These are phyloP conservation scores for Odontarrhena argentea DNA, from an alignment of 345 rosid genomes.

Conservation along the genomic window DNA sequence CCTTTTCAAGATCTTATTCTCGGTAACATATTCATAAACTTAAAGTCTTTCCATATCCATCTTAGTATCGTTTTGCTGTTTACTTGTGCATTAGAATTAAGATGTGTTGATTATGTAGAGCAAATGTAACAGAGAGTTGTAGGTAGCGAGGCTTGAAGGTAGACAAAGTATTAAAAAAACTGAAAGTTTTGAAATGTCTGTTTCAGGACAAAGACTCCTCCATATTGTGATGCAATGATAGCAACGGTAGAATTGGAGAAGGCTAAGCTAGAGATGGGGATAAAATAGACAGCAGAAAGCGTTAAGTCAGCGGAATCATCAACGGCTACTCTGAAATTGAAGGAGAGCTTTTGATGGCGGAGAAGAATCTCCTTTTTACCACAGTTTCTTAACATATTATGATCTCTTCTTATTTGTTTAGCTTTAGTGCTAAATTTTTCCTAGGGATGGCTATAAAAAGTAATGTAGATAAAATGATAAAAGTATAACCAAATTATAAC, in stretches of 20 bases:
- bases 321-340: slow-evolving; percentile 40
- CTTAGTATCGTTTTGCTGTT: no score
- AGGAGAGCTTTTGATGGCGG: slow-evolving; percentile 25
- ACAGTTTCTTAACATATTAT: no score
- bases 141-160: slow-evolving; percentile 8
- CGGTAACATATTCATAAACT: slow-evolving; percentile 25
- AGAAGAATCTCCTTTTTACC: slow-evolving; percentile 20
- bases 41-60: slow-evolving; percentile 7
- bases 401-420: no score
- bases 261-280: slow-evolving; percentile 36
- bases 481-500: slow-evolving; percentile 38
- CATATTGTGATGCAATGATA: slow-evolving; percentile 40
- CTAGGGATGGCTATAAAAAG: slow-evolving; percentile 27
- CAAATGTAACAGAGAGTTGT: slow-evolving; percentile 25
- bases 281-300: slow-evolving; percentile 33
- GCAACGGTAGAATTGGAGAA: slow-evolving; percentile 23
- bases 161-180: neutral
- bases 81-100: slow-evolving; percentile 13
- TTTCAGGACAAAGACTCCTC: slow-evolving; percentile 31
- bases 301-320: slow-evolving; percentile 39
- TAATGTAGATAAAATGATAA: slow-evolving; percentile 29
- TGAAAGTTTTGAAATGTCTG: slow-evolving; percentile 23
- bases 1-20: slow-evolving; percentile 35
- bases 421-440: no score
- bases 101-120: slow-evolving; percentile 8